Conservation (phyloP, 371 early-diverging fungal species). For the Lichtheimia corymbifera region DNA sequence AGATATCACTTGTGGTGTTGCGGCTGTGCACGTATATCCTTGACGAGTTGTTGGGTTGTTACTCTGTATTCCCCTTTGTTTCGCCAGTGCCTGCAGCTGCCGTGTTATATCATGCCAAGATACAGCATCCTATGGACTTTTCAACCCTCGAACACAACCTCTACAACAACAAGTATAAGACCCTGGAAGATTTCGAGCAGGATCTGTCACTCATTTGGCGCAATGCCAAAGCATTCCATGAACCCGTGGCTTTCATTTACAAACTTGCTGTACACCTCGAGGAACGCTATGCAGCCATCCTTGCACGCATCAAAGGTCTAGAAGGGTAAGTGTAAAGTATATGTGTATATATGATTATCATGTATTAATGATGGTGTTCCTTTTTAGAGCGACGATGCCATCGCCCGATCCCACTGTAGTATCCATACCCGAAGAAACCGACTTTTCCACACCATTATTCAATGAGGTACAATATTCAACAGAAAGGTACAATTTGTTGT, state of each 20-base stretch:
- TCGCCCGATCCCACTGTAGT: constrained; percentile 10
- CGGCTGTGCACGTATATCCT: constrained; percentile 34
- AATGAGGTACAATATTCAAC: constrained; percentile 4
- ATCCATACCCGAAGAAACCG: constrained; percentile 14
- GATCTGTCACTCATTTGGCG: constrained; percentile 47
- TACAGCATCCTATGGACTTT: constrained; percentile 45
- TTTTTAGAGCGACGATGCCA: constrained; percentile 3
- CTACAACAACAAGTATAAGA: constrained; percentile 25
- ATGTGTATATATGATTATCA: background rate
- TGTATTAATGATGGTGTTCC: background rate
- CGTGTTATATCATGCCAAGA: constrained; percentile 32
- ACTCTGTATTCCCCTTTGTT: constrained; percentile 29
- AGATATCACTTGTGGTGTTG: constrained; percentile 14
- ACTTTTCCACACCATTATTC: constrained; percentile 6
- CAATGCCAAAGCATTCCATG: constrained; percentile 41
- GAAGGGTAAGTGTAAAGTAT: constrained; percentile 9
- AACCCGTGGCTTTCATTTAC: constrained; percentile 32
- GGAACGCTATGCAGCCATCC: constrained; percentile 13
- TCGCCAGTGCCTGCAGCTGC: constrained; percentile 36
- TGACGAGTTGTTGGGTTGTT: constrained; percentile 29
- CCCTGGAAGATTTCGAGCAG: constrained; percentile 26
- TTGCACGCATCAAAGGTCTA: constrained; percentile 15
- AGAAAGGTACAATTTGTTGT: constrained; percentile 1
- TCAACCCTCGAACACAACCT: constrained; percentile 35
- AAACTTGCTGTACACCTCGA: constrained; percentile 28